Evolutionary conservation across 2,329 filamentous ascomycete genomes (phyloP), one percentile per base, ranked within the genome.

Genomic region (Colletotrichum viniferum): DNA sequence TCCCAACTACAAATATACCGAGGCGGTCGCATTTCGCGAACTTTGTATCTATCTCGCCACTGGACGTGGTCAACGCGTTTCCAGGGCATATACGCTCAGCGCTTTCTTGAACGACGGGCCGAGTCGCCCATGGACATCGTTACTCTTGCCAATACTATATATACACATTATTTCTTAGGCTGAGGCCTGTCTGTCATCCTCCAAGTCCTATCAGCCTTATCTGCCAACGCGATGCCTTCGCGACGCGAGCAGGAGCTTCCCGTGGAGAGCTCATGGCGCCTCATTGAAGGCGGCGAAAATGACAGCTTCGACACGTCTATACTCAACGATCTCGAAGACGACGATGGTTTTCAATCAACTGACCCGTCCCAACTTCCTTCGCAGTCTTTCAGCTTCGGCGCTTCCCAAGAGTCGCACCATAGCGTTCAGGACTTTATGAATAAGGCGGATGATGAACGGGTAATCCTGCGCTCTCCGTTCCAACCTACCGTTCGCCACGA

Each of bases 301-400:
- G 90, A 92, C 79, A 91, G 89, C 79, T 92, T 92, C 80, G 90
- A 91, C 78, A 90, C 89, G 7, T 87, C 87, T 12, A 84, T 91
- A 69, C 82, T 91, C 18, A 86, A 87, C 9, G 85, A 87, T 38
- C 81, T 88, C 34, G 82, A 82, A 43, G 84, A 85, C 60, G 86
- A 87, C 58, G 84, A 86, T 63, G 82, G 85, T 30, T 77, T 82
- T 28, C 78, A 84, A 65, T 74, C 85, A 2, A 86, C 86, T 79
- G 83, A 85, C 58, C 88, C 88, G 14, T 90, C 89, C 2, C 89
- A 90, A 71, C 79, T 85, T 4, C 85, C 87, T 16, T 86, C 86
- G 2, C 85, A 85, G 58, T 82, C 82, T 34, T 82, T 83, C 73
- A 87, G 85, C 78, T 82, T 87, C 48, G 83, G 79, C 16, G 81